Evolutionary conservation across 441 rosid species (phyloP), one percentile per base, ranked within the genome.

Genomic region (Gossypium trilobum): DNA sequence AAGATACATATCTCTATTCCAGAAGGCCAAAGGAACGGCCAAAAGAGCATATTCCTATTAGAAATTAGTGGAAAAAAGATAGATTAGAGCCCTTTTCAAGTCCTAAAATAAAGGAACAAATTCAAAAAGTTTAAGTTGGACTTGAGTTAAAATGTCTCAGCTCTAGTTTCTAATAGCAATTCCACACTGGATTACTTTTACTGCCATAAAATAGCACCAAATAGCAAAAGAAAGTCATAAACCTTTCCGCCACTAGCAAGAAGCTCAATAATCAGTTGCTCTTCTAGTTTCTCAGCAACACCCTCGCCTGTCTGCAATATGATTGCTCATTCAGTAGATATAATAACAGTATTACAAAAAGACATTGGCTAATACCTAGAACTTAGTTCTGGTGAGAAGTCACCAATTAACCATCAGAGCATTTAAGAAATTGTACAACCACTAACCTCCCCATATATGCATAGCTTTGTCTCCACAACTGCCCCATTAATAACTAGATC

Each of bases 171-270:
- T 7, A 54, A 51, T 25, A 71, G 23, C 62, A 58, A 72, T 70
- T 74, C 55, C 78, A 55, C 54, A 54, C 16, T 36, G 4, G 48
- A 17, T 13, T 69, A 79, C 48, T 77, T 68, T 69, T 64, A 55
- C 58, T 60, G 73, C 36, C 44, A 29, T 69, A 50, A 71, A 61
- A 50, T 29, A 55, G 42, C 59, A 57, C 44, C 62, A 75, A 78
- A 69, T 23, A 73, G 75, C 56, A 57, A 75, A 51, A 36, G 54
- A 20, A 50, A 69, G 23, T 29, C 4, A 83, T 92, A 75, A 82
- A 95, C 99, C 99, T 92, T 95, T 83, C 91, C 99, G 67, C 99
- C 98, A 70, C 87, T 82, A 72, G 96, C 97, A 84, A 85, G 90
- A 83, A 92, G 83, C 83, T 92, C 88, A 56, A 92, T 82, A 83